phyloP scores from a whole-genome alignment of 169 alveolate genomes.

The Eimeria tenella region DNA sequence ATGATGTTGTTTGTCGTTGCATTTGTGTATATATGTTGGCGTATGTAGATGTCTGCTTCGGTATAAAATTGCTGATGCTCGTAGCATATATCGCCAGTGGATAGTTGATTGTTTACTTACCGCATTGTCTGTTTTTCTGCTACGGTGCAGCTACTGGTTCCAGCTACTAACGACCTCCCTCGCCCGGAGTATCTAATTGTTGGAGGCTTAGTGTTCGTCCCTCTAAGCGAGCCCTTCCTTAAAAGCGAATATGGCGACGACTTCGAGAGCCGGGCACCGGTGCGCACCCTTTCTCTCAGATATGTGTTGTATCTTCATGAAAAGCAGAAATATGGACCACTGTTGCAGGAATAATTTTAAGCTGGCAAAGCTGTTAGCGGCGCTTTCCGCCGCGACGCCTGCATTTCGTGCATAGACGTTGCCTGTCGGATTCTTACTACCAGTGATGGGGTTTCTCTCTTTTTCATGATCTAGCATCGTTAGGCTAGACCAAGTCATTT shows the following conservation, averaged over 20 bases:
- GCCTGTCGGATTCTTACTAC: not conserved
- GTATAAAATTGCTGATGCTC: not conserved
- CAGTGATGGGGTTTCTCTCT: not conserved
- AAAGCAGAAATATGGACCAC: no score
- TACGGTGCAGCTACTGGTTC: slow-evolving; percentile 76
- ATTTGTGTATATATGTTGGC: not conserved
- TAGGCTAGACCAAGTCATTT: no score
- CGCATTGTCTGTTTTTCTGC: not conserved
- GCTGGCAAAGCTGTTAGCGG: no score
- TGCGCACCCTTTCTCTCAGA: not conserved
- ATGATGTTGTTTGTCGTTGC: not conserved
- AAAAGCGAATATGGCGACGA: slow-evolving; percentile 81
- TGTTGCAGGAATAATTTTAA: no score
- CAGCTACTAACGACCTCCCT: slow-evolving; percentile 74
- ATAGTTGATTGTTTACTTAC: not conserved
- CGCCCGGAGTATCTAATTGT: slow-evolving; percentile 87
- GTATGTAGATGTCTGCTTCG: not conserved
- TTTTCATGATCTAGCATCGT: not conserved
- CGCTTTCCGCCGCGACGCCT: no score
- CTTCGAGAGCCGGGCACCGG: slow-evolving; percentile 80
- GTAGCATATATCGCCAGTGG: not conserved
- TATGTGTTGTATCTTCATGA: not conserved
- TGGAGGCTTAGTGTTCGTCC: slow-evolving; percentile 91
- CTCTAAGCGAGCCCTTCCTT: slow-evolving; percentile 84
- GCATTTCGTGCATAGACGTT: not conserved